Base-by-base conservation (phyloP, 2,329 filamentous ascomycete species). In the Zasmidium citrigriseum region DNA sequence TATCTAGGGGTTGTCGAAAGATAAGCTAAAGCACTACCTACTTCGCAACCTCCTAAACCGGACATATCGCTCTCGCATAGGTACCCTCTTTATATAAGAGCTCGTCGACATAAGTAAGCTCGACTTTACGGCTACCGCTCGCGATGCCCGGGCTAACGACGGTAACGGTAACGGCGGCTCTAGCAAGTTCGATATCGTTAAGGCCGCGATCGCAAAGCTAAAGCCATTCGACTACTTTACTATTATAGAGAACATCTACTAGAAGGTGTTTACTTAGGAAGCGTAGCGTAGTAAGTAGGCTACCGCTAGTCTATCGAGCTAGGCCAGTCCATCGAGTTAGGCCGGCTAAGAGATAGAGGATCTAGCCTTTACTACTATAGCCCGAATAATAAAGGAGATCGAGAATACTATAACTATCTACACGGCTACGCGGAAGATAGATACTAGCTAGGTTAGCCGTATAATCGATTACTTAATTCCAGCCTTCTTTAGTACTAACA, bases 281-380 rank as follows among this genome's bases (percentile, higher is more conserved):
- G 49, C 27, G 18, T 52, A 44, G 49, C 23, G 14, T 38, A 38
- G 46, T 23, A 52, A 38, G 29, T n/a, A n/a, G n/a, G n/a, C n/a
- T n/a, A n/a, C n/a, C n/a, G n/a, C n/a, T n/a, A n/a, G n/a, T n/a
- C n/a, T n/a, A n/a, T n/a, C n/a, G n/a, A n/a, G n/a, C n/a, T n/a
- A n/a, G n/a, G n/a, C n/a, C n/a, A n/a, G n/a, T n/a, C n/a, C n/a
- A n/a, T n/a, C n/a, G n/a, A n/a, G n/a, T n/a, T n/a, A n/a, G n/a
- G n/a, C n/a, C n/a, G n/a, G n/a, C n/a, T n/a, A n/a, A n/a, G n/a
- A n/a, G n/a, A n/a, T n/a, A n/a, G n/a, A n/a, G n/a, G n/a, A 52
- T 52, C 49, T 41, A 41, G 49, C 9, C n/a, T 52, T 38, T 52
- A 52, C 49, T 11, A 52, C 29, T 12, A 52, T 25, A 21, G 38